Base-by-base conservation (phyloP, 768 basidiomycete genomes). In the Leccinum obscurum region DNA sequence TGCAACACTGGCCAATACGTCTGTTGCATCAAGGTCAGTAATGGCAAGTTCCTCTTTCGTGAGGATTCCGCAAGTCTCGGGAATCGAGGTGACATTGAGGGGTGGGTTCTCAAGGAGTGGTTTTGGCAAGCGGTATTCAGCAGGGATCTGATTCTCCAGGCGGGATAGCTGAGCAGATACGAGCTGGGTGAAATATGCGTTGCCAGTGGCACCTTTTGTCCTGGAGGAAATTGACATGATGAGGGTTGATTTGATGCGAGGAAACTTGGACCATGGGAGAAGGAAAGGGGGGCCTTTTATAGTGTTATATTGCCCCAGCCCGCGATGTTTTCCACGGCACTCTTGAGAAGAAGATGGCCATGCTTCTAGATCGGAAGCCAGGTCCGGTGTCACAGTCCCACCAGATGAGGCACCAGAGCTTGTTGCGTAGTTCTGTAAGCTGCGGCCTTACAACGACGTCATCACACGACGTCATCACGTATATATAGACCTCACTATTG, bases 11-110 rank as follows among this genome's bases (percentile, higher is more conserved):
- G 64, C 51, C 17, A 72, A 53, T 28, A 80, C 56, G 6, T 64
- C 70, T 15, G 75, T 77, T 17, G 78, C 76, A 44, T 79, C 78
- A 3, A 75, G 66, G 13, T 68, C 66, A 4, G 77, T 77, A 4
- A 78, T 71, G 6, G 66, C 67, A 32, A 78, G 60, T 58, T 78
- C 76, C 46, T 71, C 58, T n/a, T 62, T 26, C 1, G 69, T 68
- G 56, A 78, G 64, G 2, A 77, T 62, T 10, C 75, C 77, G 14
- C 68, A 75, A 11, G 66, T 65, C 32, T 64, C 64, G 0, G 77
- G 76, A 6, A 78, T 71, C 11, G 55, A 56, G 4, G 72, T 73
- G 17, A 78, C 76, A 41, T 77, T 68, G 56, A 74, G 66, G 6
- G 70, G 72, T 24, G 66, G 66, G 15, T 61, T 56, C 4, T 70